These are phyloP conservation scores for Tilletia setariae DNA, from an alignment of 1,284 basidiomycete genomes.

Conservation along the genomic window DNA sequence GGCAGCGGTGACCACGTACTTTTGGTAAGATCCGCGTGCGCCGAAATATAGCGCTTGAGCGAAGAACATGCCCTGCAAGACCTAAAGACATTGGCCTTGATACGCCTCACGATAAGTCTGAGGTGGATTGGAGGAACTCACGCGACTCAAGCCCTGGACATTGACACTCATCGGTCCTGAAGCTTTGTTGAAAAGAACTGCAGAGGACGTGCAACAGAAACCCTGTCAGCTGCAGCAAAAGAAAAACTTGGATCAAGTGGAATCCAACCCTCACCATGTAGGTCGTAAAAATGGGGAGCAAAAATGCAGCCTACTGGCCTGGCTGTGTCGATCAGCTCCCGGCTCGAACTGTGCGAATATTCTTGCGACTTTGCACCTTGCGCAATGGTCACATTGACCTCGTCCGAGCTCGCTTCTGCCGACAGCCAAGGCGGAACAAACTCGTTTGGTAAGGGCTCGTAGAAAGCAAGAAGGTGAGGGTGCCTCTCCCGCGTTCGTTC, in stretches of 20 bases:
- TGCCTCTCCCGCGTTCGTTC: slow-evolving; percentile 25
- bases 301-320: slow-evolving; percentile 40
- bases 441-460: slow-evolving; percentile 53
- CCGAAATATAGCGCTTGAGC: slow-evolving; percentile 47
- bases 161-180: slow-evolving; percentile 45
- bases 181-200: slow-evolving; percentile 46
- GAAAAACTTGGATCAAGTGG: background rate
- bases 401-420: background rate
- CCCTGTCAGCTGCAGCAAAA: too few species aligned
- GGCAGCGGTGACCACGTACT: background rate
- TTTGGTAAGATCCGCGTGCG: slow-evolving; percentile 18
- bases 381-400: slow-evolving; percentile 15
- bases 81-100: background rate
- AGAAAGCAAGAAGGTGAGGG: slow-evolving; percentile 27
- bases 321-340: slow-evolving; percentile 30
- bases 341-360: slow-evolving; percentile 23
- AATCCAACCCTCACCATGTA: slow-evolving; percentile 27
- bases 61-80: slow-evolving; percentile 37
- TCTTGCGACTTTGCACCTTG: slow-evolving; percentile 26
- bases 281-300: slow-evolving; percentile 53
- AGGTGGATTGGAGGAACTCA: background rate
- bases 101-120: too few species aligned
- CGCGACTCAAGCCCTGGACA: slow-evolving; percentile 45
- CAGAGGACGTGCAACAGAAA: background rate
- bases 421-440: slow-evolving; percentile 46